Conservation (phyloP, 1,139 yeast genomes). For the Saccharomycopsis hybrid region DNA sequence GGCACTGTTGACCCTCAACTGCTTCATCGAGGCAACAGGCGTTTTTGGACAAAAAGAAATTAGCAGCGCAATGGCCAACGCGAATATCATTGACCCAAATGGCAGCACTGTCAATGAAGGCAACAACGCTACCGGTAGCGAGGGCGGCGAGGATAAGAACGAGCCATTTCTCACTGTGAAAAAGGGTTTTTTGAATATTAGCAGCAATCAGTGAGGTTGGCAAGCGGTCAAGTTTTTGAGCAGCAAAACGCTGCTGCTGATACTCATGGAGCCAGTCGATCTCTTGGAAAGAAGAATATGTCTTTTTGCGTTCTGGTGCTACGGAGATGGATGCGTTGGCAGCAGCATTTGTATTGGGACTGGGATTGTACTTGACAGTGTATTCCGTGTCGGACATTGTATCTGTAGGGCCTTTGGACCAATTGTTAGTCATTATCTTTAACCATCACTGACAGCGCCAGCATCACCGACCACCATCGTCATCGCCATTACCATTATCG, state of each 20-base stretch:
- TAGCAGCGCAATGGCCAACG: slow-evolving; percentile 39
- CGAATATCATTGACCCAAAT: slow-evolving; percentile 61
- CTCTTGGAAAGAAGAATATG: slow-evolving; percentile 13
- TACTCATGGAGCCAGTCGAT: slow-evolving; percentile 21
- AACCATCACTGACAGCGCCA: too few relatives aligned
- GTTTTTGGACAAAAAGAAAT: slow-evolving; percentile 32
- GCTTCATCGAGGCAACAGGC: slow-evolving; percentile 33
- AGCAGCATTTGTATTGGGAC: too few relatives aligned
- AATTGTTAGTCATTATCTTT: too few relatives aligned
- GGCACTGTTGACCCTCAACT: slow-evolving; percentile 28
- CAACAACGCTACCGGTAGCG: slow-evolving; percentile 51
- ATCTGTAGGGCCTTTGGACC: too few relatives aligned
- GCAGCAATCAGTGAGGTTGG: too few relatives aligned
- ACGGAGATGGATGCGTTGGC: too few relatives aligned
- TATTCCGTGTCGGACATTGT: too few relatives aligned
- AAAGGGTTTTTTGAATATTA: background rate
- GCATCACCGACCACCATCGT: too few relatives aligned
- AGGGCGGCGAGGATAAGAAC: slow-evolving; percentile 52
- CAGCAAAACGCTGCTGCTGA: slow-evolving; percentile 11
- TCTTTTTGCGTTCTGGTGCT: slow-evolving; percentile 1
- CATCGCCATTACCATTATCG: too few relatives aligned
- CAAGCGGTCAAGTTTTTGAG: background rate
- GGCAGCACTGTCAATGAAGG: slow-evolving; percentile 52
- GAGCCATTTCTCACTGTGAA: slow-evolving; percentile 42
- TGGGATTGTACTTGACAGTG: too few relatives aligned